Evolutionary conservation across 2,329 filamentous ascomycete species (phyloP), one percentile per base, ranked within the genome.

Genomic region (Hypoxylon sp.): DNA sequence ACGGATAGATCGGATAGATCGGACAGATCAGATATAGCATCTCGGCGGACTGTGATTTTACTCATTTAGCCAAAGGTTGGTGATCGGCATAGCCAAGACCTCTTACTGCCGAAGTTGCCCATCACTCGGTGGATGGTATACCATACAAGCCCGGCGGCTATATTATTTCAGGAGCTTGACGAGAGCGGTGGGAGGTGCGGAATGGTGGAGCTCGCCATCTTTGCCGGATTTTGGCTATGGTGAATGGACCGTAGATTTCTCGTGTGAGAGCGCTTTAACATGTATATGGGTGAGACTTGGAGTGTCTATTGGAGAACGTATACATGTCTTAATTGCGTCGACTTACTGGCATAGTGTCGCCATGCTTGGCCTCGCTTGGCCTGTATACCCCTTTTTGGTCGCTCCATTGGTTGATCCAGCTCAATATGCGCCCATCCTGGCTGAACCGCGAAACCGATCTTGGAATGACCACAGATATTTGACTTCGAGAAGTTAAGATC

Each of bases 11-110:
- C 67, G 63, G 67, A 48, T 22, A 22, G 19, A 22, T 55, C 67
- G 63, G 67, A 48, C 3, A 22, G 19, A 22, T 55, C 67, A 60
- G 64, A 48, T 57, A 26, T 29, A 44, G 37, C 11, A n/a, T 19
- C 13, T 35, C n/a, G 19, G 31, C 29, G 29, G 9, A 67, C 19
- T 24, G 3, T 35, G n/a, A 14, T 39, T 33, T 24, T 51, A 22
- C 5, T 31, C 33, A 68, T 68, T 70, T 68, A 70, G 65, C 68
- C 68, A 50, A 51, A 58, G 50, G 35, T 29, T 60, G 42, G n/a
- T 14, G 65, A 68, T 70, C 62, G 47, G 54, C 57, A 48, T 47
- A 46, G 68, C 68, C 58, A 70, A 68, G 55, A 47, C 53, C 19
- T 46, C 3, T 54, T 31, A 31, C 50, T 37, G 53, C 51, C 26